Evolutionary conservation across 2,329 filamentous ascomycete species (phyloP), one percentile per base, ranked within the genome.

Genomic region (Orbilia blumenaviensis): DNA sequence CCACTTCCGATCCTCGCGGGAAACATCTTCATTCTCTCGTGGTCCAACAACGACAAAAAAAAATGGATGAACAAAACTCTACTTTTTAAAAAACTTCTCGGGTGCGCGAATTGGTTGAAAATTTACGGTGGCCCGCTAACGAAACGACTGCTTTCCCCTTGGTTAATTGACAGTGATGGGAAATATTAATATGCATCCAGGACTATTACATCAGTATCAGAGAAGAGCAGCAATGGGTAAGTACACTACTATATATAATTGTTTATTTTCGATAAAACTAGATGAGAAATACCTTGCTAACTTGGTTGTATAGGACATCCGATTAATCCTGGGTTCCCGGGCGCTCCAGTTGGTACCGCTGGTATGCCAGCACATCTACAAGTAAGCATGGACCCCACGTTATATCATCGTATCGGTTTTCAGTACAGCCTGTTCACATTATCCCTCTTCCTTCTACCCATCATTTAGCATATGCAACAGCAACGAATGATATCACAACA

Each of bases 141-240:
- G 21, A 50, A 41, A 63, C 64, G 58, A 52, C 64, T 60, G 36
- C 27, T 38, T 67, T 21, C 52, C 48, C 41, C 29, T 62, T 56
- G 41, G 48, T 27, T 29, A 38, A 50, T 63, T 63, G 48, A 29
- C 58, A 76, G 72, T 69, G 48, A 76, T 76, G 48, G 64, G 48
- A 69, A 76, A 76, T 76, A 76, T 69, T 66, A 69, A 69, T 69
- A 69, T 76, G 72, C 72, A 56, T 76, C 72, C 72, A 69, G 64
- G 64, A 38, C 63, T 76, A 69, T 69, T 76, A 76, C 64, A 76
- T 36, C 72, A 76, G 41, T 76, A 76, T 32, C 64, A 62, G 41
- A 61, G 58, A 52, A 63, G 72, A 63, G 72, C 67, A 6, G 66
- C 52, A 50, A 58, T 61, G 27, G 50, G 72, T 76, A 9, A 46